A percentile compares a stretch with the other conserved stretches of the same genome.
Conservation (phyloP, 2,329 filamentous ascomycete species). For the Pestalotiopsis sp. region DNA sequence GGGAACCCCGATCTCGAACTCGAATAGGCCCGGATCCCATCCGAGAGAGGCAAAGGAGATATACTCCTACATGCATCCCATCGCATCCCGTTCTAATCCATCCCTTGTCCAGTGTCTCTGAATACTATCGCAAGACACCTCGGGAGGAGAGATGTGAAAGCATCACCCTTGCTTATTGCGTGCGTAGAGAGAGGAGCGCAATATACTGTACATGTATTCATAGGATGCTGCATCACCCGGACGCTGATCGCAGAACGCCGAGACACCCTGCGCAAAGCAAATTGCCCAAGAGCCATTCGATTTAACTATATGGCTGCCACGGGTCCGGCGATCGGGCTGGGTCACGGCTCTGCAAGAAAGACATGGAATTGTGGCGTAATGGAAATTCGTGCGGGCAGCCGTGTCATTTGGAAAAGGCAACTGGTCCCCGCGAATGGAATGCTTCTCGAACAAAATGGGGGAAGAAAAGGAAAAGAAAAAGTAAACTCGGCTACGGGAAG, state of each 20-base stretch:
- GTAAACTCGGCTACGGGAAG: background rate
- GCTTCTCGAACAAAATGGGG: background rate
- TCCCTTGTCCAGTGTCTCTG: background rate
- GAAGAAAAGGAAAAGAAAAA: background rate
- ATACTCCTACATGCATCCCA: background rate
- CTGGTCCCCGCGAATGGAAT: background rate
- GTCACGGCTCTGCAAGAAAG: background rate
- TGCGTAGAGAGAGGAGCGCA: background rate
- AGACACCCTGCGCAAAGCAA: background rate
- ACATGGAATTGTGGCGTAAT: background rate
- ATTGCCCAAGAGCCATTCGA: background rate
- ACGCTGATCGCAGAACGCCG: background rate
- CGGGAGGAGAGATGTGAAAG: background rate
- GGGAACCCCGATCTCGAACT: background rate
- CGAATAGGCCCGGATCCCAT: background rate
- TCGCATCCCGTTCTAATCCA: no score
- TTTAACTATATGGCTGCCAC: background rate
- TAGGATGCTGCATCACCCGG: background rate
- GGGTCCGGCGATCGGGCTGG: background rate
- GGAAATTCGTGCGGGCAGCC: background rate
- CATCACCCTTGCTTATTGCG: background rate
- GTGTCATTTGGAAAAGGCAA: background rate
- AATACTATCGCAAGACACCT: background rate
- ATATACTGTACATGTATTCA: background rate
- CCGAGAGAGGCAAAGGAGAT: background rate